These are phyloP conservation scores for Phytophthora pluvialis DNA, from an alignment of 352 stramenopile species.

Conservation along the genomic window DNA sequence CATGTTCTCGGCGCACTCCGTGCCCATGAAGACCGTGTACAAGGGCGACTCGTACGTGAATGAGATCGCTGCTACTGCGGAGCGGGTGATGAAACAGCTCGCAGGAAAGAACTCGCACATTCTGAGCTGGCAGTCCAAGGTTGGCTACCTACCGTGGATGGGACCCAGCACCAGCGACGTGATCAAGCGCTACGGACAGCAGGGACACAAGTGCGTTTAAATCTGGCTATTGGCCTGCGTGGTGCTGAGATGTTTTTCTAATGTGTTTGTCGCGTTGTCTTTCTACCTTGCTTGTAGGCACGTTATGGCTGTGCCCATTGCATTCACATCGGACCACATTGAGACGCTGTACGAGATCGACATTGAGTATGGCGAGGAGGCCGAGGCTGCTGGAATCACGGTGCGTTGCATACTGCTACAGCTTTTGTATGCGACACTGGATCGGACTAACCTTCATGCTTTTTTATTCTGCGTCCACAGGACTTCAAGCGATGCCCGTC, in stretches of 20 bases:
- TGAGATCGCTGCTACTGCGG: constrained; percentile 77
- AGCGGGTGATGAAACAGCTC: constrained; percentile 79
- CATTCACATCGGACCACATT: constrained; percentile 99
- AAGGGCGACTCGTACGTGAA: constrained; percentile 90
- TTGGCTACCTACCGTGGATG: constrained; percentile 98
- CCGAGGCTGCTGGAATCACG: constrained; percentile 93
- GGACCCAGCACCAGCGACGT: constrained; percentile 97
- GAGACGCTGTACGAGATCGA: constrained; percentile 99
- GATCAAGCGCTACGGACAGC: constrained; percentile 91
- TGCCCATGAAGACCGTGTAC: constrained; percentile 92
- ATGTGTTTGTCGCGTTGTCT: constrained; percentile 2
- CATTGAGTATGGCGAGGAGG: constrained; percentile 98
- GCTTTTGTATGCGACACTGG: background rate
- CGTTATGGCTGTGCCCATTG: constrained; percentile 98
- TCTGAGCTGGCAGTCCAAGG: constrained; percentile 97
- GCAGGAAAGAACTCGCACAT: constrained; percentile 82
- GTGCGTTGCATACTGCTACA: constrained; percentile 37
- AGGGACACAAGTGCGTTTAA: constrained; percentile 90
- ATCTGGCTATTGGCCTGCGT: background rate
- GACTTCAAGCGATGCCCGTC: constrained; percentile 96
- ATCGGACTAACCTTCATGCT: background rate
- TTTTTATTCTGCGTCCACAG: constrained; percentile 28
- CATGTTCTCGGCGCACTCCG: constrained; percentile 91
- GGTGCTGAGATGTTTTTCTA: constrained; percentile 10
- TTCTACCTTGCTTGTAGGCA: constrained; percentile 51